Base-by-base conservation (phyloP, 805 yeast genomes). In the Schwanniomyces pseudopolymorphus region DNA sequence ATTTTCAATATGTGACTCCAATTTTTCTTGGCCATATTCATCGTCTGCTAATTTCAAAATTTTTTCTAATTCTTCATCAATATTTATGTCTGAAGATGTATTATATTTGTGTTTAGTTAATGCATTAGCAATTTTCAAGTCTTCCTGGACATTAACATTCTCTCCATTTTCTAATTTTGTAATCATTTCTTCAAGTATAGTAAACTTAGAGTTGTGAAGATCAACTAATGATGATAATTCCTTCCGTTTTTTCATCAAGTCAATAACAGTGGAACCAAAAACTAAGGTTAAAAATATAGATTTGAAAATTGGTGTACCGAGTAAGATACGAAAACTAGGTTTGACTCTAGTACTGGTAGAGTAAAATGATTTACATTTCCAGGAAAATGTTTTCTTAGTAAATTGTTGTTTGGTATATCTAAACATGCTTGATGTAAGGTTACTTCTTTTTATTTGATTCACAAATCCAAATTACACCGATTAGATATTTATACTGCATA, bases 221-320 rank as follows among this genome's bases (percentile, higher is more conserved):
- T 68, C 70, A 25, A 61, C 63, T 37, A 78, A 54, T 22, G 65
- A 66, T 27, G 77, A 82, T n/a, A 64, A 54, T 28, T 69, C 67
- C 47, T 73, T 75, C 38, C 76, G 64, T 45, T 66, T 73, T 40
- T 73, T 64, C 67, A 76, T 74, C 36, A 74, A 66, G 47, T 79
- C 80, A 28, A 79, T 67, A 3, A 75, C 79, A 3, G 73, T 72
- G 2, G 81, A 68, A 5, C 77, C 75, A 52, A 73, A 69, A 10
- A 71, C 51, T 14, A 72, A 46, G 4, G 74, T 64, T 36, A 70
- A 60, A 16, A 71, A 47, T 7, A 71, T 56, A 11, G 75, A 62
- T 56, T 74, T 73, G 46, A 69, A 53, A 6, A 69, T 59, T 6
- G 76, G 70, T 0, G 69, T 61, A 28, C 52, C 55, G 25, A 70